A percentile compares a stretch with the other conserved stretches of the same genome.
Evolutionary conservation across 768 basidiomycete genomes (phyloP).

Genomic region (Tephrocybe sp.): DNA sequence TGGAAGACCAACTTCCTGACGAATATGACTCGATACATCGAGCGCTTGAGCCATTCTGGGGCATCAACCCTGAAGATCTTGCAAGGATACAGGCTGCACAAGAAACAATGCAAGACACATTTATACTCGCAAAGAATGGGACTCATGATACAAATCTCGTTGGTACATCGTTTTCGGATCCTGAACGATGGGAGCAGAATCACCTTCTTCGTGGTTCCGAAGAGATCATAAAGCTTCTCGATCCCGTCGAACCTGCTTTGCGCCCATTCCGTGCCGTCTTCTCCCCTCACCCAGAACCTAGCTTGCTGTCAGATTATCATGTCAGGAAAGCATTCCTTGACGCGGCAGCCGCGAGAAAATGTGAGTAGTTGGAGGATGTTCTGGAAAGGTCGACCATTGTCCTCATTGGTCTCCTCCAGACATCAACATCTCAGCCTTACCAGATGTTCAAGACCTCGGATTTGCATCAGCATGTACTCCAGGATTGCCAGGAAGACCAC

Average conservation of each 20-base stretch:
- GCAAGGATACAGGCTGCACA: slow-evolving; percentile 32
- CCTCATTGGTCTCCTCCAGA: slow-evolving; percentile 12
- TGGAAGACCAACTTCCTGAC: slow-evolving; percentile 77
- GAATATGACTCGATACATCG: slow-evolving; percentile 76
- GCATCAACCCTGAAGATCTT: slow-evolving; percentile 45
- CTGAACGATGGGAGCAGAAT: slow-evolving; percentile 19
- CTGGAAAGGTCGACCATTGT: background rate
- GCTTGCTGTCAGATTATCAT: slow-evolving; percentile 29
- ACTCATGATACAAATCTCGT: slow-evolving; percentile 18
- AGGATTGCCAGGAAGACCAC: slow-evolving; percentile 24
- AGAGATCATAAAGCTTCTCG: slow-evolving; percentile 29
- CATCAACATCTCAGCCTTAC: slow-evolving; percentile 17
- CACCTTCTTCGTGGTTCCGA: slow-evolving; percentile 20
- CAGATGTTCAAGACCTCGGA: slow-evolving; percentile 17
- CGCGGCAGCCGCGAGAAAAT: slow-evolving; percentile 27
- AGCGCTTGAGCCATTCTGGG: slow-evolving; percentile 86
- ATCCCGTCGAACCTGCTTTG: slow-evolving; percentile 33
- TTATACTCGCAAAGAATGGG: slow-evolving; percentile 37
- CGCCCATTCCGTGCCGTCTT: slow-evolving; percentile 40
- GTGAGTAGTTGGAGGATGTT: slow-evolving; percentile 18
- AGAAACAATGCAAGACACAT: slow-evolving; percentile 36
- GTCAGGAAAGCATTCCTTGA: slow-evolving; percentile 27
- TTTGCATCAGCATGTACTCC: slow-evolving; percentile 28
- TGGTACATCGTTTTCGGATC: slow-evolving; percentile 20
- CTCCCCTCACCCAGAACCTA: slow-evolving; percentile 37